These are phyloP conservation scores for Backusella luteola DNA, from an alignment of 192 early-diverging fungal genomes.

Conservation along the genomic window DNA sequence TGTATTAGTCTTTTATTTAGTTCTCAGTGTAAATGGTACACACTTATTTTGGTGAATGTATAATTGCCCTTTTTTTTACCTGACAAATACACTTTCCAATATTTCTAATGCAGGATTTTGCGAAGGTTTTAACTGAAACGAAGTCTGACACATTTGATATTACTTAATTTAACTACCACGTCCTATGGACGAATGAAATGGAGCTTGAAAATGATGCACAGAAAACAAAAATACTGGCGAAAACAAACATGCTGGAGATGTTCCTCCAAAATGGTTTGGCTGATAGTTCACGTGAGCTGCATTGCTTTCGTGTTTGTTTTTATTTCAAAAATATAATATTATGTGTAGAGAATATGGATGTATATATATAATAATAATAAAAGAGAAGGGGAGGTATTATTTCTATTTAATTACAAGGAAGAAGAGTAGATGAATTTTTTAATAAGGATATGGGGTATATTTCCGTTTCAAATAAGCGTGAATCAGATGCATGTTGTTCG, in stretches of 20 bases:
- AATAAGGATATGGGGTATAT: not conserved
- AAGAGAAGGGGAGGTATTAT: not conserved
- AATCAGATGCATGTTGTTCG: not conserved
- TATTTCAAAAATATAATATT: constrained; percentile 1
- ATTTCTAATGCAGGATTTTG: not conserved
- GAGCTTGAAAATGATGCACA: not conserved
- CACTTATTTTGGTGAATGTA: too few species aligned
- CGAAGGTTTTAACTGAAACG: not conserved
- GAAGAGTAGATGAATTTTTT: not conserved
- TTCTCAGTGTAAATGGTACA: too few species aligned
- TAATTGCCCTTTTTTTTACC: too few species aligned
- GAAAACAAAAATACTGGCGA: not conserved
- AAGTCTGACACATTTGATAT: not conserved
- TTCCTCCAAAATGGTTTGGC: not conserved
- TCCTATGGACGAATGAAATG: not conserved
- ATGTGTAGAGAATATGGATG: not conserved
- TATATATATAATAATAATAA: not conserved
- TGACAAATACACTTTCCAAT: not conserved
- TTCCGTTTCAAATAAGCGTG: not conserved
- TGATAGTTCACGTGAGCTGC: not conserved
- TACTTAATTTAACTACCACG: not conserved
- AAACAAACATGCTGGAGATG: not conserved
- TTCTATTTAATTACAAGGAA: not conserved
- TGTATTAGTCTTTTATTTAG: too few species aligned
- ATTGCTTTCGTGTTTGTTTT: not conserved